These are phyloP conservation scores for Geranium incanum DNA, from an alignment of 441 rosid species.

Conservation along the genomic window DNA sequence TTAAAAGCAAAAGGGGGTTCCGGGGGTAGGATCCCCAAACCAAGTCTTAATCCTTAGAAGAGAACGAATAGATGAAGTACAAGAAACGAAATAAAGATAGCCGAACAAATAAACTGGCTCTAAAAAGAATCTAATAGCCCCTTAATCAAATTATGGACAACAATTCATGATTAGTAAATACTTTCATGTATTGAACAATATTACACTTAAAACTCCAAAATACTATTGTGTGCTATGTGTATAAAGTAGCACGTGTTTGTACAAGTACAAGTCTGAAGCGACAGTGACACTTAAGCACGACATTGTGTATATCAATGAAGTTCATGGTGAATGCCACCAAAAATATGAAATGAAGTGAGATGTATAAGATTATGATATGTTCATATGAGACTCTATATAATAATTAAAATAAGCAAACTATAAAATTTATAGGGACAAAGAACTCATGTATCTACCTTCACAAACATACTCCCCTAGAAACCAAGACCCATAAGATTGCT, in stretches of 20 bases:
- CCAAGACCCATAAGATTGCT: slow-evolving; percentile 78
- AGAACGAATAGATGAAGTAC: too few relatives aligned
- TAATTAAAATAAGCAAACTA: neutral
- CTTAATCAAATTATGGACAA: neutral
- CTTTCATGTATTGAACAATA: neutral
- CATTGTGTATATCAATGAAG: too few relatives aligned
- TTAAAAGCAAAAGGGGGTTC: too few relatives aligned
- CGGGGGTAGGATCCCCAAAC: too few relatives aligned
- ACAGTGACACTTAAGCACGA: too few relatives aligned
- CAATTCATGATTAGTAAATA: neutral
- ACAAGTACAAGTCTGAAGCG: too few relatives aligned
- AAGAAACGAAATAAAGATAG: too few relatives aligned
- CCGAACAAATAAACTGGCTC: too few relatives aligned
- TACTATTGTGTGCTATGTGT: too few relatives aligned
- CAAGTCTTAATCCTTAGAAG: too few relatives aligned
- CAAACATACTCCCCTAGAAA: slow-evolving; percentile 69
- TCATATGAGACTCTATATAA: neutral
- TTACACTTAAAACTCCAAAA: too few relatives aligned
- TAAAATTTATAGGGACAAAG: neutral
- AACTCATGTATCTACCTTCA: slow-evolving; percentile 39
- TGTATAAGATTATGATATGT: neutral
- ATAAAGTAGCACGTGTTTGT: neutral
- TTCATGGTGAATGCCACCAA: too few relatives aligned
- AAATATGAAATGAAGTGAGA: neutral
- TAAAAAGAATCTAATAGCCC: neutral